A percentile compares a stretch with the other conserved stretches of the same genome.
These are phyloP conservation scores for Cladosporium sp. DNA, from an alignment of 2,329 filamentous ascomycete genomes.

Conservation along the genomic window DNA sequence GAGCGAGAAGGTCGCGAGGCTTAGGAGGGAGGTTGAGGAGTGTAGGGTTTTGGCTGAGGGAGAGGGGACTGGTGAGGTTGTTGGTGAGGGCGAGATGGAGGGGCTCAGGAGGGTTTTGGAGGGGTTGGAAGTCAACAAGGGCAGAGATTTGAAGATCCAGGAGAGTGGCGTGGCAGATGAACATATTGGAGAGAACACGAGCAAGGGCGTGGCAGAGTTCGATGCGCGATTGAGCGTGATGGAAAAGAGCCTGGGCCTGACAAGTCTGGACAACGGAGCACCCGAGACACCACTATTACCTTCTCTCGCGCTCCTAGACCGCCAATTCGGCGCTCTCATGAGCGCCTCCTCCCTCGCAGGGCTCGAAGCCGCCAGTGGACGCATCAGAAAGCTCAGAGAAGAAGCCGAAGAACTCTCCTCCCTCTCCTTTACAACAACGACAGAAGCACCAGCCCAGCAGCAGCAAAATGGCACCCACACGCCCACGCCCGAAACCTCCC, in stretches of 20 bases:
- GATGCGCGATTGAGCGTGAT: slow-evolving; percentile 73
- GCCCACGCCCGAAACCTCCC: slow-evolving; percentile 12
- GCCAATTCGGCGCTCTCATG: slow-evolving; percentile 67
- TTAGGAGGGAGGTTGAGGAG: slow-evolving; percentile 75
- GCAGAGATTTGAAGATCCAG: slow-evolving; percentile 4
- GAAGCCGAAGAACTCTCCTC: slow-evolving; percentile 66
- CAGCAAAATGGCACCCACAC: slow-evolving; percentile 16
- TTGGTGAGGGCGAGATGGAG: slow-evolving; percentile 56
- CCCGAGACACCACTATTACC: slow-evolving; percentile 73
- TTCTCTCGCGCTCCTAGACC: slow-evolving; percentile 73
- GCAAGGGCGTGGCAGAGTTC: slow-evolving; percentile 70
- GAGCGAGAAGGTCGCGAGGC: slow-evolving; percentile 71
- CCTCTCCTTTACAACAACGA: slow-evolving; percentile 13
- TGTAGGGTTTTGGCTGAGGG: slow-evolving; percentile 36
- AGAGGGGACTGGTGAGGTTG: slow-evolving; percentile 40
- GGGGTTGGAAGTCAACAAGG: slow-evolving; percentile 45
- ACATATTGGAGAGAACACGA: slow-evolving; percentile 22
- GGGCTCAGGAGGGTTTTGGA: slow-evolving; percentile 70
- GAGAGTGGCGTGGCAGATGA: slow-evolving; percentile 8
- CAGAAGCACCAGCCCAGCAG: slow-evolving; percentile 26
- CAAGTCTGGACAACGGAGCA: slow-evolving; percentile 56
- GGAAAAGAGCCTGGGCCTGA: slow-evolving; percentile 77
- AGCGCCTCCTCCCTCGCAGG: slow-evolving; percentile 67
- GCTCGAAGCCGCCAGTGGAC: slow-evolving; percentile 52
- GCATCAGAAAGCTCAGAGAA: slow-evolving; percentile 34